A percentile compares a stretch with the other conserved stretches of the same genome.
Conservation (phyloP, 306 rosid genomes). For the Trifolium fragiferum region DNA sequence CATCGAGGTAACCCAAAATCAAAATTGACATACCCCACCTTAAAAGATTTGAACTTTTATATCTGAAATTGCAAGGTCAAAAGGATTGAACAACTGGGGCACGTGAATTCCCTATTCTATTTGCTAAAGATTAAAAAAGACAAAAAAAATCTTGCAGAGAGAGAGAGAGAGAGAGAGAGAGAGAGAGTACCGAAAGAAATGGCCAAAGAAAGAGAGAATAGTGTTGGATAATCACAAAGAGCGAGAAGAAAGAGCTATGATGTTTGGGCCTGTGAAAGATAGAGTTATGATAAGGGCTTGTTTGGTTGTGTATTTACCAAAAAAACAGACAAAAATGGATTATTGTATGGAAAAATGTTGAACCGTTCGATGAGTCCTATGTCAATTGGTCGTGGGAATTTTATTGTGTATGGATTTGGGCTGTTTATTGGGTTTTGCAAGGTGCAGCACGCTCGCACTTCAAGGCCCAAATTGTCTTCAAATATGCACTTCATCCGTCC, state of each 20-base stretch:
- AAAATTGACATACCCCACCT: conserved; percentile 37
- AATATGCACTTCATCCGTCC: too few relatives aligned
- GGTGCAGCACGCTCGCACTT: not conserved
- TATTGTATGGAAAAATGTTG: conserved; percentile 6
- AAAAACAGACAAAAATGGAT: conserved; percentile 49
- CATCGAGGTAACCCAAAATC: conserved; percentile 29
- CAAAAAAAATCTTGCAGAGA: too few relatives aligned
- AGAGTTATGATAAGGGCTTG: conserved; percentile 63
- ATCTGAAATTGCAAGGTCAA: conserved; percentile 40
- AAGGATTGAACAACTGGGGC: conserved; percentile 40
- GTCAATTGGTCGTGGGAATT: conserved; percentile 1
- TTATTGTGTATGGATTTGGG: conserved; percentile 7
- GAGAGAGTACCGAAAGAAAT: conserved; percentile 59
- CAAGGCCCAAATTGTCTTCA: too few relatives aligned
- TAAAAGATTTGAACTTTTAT: conserved; percentile 41
- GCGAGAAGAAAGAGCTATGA: conserved; percentile 10
- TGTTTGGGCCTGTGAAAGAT: conserved; percentile 36
- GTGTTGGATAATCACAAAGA: conserved; percentile 45
- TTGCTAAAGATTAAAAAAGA: not conserved
- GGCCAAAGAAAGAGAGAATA: conserved; percentile 28
- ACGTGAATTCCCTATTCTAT: conserved; percentile 36
- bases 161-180: conserved; percentile 28
- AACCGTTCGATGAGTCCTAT: conserved; percentile 37
- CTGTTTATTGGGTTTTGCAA: not conserved
- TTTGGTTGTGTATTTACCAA: conserved; percentile 63